Percentiles rank a stretch among this genome's conserved stretches.
phyloP scores from a whole-genome alignment of 1,284 basidiomycete species.

The Coniophora puteana region DNA sequence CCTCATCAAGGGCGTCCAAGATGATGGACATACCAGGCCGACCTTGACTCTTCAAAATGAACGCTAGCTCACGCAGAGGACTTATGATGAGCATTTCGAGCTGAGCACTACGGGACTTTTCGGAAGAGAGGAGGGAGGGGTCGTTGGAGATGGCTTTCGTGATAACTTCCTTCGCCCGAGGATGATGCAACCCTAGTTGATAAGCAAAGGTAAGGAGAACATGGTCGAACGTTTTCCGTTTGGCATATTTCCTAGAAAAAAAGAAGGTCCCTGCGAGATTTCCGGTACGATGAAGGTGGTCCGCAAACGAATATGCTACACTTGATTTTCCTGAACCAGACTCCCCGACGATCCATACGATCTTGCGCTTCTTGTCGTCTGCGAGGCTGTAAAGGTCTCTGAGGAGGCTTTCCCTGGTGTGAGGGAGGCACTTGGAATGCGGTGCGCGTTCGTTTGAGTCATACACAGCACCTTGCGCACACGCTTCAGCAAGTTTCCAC shows the following conservation, averaged over 20 bases:
- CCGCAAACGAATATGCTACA: not conserved
- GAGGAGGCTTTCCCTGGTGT: not conserved
- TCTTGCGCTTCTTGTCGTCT: not conserved
- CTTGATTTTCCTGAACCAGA: not conserved
- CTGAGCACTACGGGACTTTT: constrained; percentile 1
- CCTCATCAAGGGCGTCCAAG: too few species aligned
- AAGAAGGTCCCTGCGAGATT: constrained; percentile 1
- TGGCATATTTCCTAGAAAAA: not conserved
- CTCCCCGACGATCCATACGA: not conserved
- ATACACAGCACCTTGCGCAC: constrained; percentile 1
- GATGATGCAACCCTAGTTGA: not conserved
- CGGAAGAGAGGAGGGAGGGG: not conserved
- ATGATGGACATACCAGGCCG: too few species aligned
- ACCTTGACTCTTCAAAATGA: too few species aligned
- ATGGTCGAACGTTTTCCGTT: not conserved
- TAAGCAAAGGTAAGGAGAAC: not conserved
- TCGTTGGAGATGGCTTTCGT: not conserved
- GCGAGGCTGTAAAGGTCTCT: too few species aligned
- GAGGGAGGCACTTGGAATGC: constrained; percentile 1
- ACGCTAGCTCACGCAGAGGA: too few species aligned
- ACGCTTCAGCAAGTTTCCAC: not conserved
- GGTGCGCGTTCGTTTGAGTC: constrained; percentile 1
- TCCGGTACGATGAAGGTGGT: too few species aligned
- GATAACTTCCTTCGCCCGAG: not conserved
- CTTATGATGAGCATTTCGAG: not conserved